Evolutionary conservation across 805 yeast species (phyloP).

Genomic region (Sungouiozyma ichnusensis): DNA sequence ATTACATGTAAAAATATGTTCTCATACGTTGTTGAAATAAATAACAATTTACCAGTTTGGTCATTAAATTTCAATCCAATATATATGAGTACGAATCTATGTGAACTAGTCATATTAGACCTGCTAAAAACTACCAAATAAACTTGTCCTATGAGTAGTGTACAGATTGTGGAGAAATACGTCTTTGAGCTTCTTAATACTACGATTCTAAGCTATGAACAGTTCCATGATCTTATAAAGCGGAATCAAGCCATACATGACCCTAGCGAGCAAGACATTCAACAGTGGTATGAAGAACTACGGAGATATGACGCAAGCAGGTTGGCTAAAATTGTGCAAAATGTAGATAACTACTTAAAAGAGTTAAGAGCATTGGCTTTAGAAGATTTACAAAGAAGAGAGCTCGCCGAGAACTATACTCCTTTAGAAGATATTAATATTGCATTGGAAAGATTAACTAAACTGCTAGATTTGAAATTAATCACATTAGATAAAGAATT

Average conservation of each 20-base stretch:
- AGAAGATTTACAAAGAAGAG: background rate
- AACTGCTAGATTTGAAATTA: background rate
- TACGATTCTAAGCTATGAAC: background rate
- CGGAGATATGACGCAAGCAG: background rate
- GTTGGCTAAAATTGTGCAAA: background rate
- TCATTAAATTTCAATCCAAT: too few relatives aligned
- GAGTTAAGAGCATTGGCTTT: background rate
- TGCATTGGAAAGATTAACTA: background rate
- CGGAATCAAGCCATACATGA: background rate
- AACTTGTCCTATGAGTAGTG: background rate
- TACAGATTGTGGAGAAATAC: background rate
- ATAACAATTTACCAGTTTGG: too few relatives aligned
- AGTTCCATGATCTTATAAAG: background rate
- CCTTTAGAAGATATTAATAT: background rate
- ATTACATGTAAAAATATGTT: too few relatives aligned
- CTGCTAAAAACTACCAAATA: background rate
- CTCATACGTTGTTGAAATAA: too few relatives aligned
- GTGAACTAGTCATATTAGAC: background rate
- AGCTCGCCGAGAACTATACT: background rate
- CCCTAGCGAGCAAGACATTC: background rate
- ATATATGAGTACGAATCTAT: too few relatives aligned
- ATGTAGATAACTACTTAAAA: background rate
- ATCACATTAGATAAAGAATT: background rate
- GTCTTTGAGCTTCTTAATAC: background rate
- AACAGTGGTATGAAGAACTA: background rate